Base-by-base conservation (phyloP, 179 eudicot species). In the Camellia oleifera region DNA sequence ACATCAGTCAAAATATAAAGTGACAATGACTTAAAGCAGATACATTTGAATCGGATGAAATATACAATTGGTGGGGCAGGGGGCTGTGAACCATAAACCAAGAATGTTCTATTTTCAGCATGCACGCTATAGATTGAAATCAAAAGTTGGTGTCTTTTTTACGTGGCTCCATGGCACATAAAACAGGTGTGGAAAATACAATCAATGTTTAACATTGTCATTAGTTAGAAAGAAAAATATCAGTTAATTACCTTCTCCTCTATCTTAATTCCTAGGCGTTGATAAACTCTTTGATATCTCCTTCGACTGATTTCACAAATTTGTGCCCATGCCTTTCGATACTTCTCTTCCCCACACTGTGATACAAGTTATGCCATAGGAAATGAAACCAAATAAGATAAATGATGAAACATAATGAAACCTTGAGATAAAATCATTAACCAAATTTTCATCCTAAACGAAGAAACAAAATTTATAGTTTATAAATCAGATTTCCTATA, bases 281-380 rank as follows among this genome's bases (percentile, higher is more conserved):
- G 70, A 85, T 97, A 97, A 57, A 97, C 97, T 84, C 82, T 94
- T 77, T 91, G 88, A 82, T 84, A 97, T 80, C 89, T 95, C 72
- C 58, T 85, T 14, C 98, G 95, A 81, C 99, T 95, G 57, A 97
- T 93, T 81, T 94, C 97, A 84, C 99, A 97, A 44, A 97, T 95
- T 66, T 90, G 81, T 18, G 90, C 78, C 98, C 99, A 97, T 57
- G 99, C 99, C 81, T 86, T 88, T 23, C 91, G 89, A 76, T 91
- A 92, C 79, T 81, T 94, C 76, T 87, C 88, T 17, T 88, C 93
- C 69, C 99, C 99, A 79, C 95, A 92, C 98, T 97, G 74, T 57
- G 53, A 84, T 7, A 83, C 7, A 75, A 58, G 79, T 74, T 50
- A 53, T 26, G 40, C 23, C 77, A 56, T 45, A 2, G 70, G 52